Conservation (phyloP, 2,329 filamentous ascomycete species). For the Fusarium mexicanum region DNA sequence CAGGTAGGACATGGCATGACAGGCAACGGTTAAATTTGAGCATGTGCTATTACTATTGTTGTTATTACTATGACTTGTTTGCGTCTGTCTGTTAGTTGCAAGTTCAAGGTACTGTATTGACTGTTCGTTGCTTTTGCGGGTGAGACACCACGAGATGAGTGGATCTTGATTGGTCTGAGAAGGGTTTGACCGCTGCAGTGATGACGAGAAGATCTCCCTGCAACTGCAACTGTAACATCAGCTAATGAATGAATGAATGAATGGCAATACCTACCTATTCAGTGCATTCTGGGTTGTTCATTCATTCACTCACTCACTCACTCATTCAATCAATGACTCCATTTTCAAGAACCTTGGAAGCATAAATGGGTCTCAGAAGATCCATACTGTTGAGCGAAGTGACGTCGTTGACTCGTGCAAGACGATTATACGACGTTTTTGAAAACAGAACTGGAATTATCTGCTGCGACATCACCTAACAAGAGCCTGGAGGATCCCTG, state of each 20-base stretch:
- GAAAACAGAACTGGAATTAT: neutral
- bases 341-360: neutral
- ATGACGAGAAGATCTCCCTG: constrained; percentile 14
- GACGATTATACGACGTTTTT: neutral
- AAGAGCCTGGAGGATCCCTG: neutral
- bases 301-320: neutral
- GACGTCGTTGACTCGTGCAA: constrained; percentile 29
- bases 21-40: neutral
- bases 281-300: neutral
- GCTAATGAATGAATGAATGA: neutral
- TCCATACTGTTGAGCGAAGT: constrained; percentile 23
- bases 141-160: constrained; percentile 38
- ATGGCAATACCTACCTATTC: neutral
- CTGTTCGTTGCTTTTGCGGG: constrained; percentile 7
- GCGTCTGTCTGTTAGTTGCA: neutral
- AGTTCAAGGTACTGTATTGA: neutral
- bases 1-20: neutral
- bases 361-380: constrained; percentile 12
- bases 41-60: neutral
- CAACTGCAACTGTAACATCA: neutral
- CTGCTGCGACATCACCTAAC: neutral
- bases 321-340: neutral
- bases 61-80: neutral
- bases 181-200: constrained; percentile 9
- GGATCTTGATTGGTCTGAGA: constrained; percentile 23